Base-by-base conservation (phyloP, 192 early-diverging fungal species). In the Entophlyctis luteolus region DNA sequence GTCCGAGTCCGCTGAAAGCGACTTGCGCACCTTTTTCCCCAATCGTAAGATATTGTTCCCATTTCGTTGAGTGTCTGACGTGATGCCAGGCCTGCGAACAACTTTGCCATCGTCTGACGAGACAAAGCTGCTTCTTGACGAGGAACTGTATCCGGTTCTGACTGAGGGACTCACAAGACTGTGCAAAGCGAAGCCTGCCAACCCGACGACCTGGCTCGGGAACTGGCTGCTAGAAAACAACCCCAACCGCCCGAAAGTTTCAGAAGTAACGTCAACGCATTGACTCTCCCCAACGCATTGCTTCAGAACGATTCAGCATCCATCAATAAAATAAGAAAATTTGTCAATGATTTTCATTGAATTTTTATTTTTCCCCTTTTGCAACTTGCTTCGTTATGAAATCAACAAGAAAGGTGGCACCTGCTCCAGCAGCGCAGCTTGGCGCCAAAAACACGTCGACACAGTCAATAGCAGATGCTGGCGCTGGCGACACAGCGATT, bases 141-240 rank as follows among this genome's bases (percentile, higher is more conserved):
- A 59, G 5, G 48, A 72, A 3, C 42, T 84, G n/a, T 84, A 84
- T 55, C 82, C 82, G n/a, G 69, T 72, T 2, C 62, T 84, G 25
- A 52, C 75, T 18, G 65, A 79, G 34, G 82, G 82, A 1, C 71
- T 84, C n/a, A 81, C 82, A 14, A 72, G 76, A 56, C 48, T 84
- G 34, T 81, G 77, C 72, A 84, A 84, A 55, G 77, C 73, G 54
- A 84, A 84, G 53, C 82, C 82, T 8, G 74, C 73, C 28, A 79
- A 81, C 38, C 82, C 82, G 32, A 74, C 75, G 32, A 75, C 79
- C 0, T 81, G 76, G 76, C 62, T 81, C 32, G 79, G 79, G 5
- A 68, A 58, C 3, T 81, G 79, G 79, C 55, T 81, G 49, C 27
- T 76, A 5, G 79, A 81, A 23, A 75, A 81, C 52, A 77, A 81